Evolutionary conservation across 345 rosid genomes (phyloP).

Genomic region (Lumnitzera racemosa): DNA sequence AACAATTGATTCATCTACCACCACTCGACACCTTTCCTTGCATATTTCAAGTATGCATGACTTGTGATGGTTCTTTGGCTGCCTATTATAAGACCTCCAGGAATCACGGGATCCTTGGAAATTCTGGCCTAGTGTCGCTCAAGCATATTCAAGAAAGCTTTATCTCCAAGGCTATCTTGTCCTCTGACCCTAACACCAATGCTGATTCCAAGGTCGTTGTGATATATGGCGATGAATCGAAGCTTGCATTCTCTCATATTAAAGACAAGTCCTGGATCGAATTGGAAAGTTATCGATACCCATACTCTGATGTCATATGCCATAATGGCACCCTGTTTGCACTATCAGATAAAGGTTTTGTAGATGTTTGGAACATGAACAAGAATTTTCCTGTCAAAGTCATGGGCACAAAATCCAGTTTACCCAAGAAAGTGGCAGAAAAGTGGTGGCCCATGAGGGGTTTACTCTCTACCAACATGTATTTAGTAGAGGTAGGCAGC

Average conservation of each 20-base stretch:
- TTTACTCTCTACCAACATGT: neutral
- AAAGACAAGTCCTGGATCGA: conserved; percentile 4
- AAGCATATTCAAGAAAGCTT: neutral
- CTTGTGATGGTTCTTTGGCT: neutral
- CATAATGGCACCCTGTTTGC: neutral
- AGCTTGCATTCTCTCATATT: neutral
- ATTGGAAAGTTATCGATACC: neutral
- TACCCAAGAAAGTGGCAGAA: neutral
- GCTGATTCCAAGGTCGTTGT: conserved; percentile 1
- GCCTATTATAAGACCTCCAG: neutral
- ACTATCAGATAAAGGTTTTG: neutral
- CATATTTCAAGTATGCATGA: neutral
- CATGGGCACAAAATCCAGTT: neutral
- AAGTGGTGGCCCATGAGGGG: neutral
- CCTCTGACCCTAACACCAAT: neutral
- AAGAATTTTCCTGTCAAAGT: neutral
- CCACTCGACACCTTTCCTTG: conserved; percentile 4
- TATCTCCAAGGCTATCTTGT: conserved; percentile 2
- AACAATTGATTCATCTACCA: neutral
- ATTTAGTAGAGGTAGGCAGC: conserved; percentile 12
- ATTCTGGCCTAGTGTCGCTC: neutral
- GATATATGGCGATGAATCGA: conserved; percentile 3
- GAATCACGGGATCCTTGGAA: neutral
- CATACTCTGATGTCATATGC: conserved; percentile 1
- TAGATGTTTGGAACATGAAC: neutral